Base-by-base conservation (phyloP, 371 early-diverging fungal species). In the Umbelopsis sp. region DNA sequence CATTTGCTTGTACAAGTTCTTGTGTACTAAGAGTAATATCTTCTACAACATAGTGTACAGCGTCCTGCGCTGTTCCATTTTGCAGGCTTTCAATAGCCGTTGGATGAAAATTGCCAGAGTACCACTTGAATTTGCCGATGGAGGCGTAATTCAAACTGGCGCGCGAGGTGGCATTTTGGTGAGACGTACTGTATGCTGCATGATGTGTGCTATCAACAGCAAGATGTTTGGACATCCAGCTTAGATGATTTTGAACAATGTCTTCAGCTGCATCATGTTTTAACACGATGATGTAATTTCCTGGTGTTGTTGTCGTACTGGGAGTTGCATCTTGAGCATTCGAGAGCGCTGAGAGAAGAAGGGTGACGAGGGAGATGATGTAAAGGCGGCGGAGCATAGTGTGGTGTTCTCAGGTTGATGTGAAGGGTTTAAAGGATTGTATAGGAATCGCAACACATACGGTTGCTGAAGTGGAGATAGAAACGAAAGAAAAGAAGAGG, bases 111-210 rank as follows among this genome's bases (percentile, higher is more conserved):
- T 66, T 66, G 1, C 76, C 79, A 4, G 78, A 63, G 57, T 80
- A 82, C 78, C 80, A 82, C 46, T 65, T 78, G 50, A 82, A 77
- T 37, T 72, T 70, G 44, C 82, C 82, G 67, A 82, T 82, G 24
- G 70, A 48, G 22, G 74, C 75, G 25, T 70, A 73, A 57, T 18
- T 57, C 18, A 57, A 57, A 57, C 48, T 48, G 20, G 48, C 14
- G 48, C 18, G 48, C 20, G 48, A 16, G 20, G 48, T 57, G 22
- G 9, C 9, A 18, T 29, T 9, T 57, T 35, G 57, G 1, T 35
- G 32, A 35, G 37, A 18, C 3, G 12, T 51, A 29, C 14, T 57
- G 35, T 57, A 16, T 57, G n/a, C 11, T 11, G 35, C 10, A 29
- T 57, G 57, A 35, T 35, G 57, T 7, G 18, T 12, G 29, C 29